Evolutionary conservation across 768 basidiomycete genomes (phyloP), one percentile per base, ranked within the genome.

Genomic region (Tulasnella sp.): DNA sequence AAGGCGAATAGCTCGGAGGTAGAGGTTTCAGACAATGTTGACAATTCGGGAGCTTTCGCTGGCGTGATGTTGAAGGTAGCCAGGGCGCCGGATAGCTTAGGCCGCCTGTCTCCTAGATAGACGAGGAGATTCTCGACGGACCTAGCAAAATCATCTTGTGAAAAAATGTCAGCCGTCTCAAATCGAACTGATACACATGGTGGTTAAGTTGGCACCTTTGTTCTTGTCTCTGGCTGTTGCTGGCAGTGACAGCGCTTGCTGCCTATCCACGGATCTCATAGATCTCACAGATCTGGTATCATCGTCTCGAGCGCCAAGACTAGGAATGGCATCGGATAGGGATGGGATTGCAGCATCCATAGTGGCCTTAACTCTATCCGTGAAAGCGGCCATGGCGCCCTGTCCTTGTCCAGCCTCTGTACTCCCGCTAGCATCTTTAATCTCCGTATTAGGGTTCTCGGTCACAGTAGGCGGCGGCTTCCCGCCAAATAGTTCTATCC

Each of bases 21-120:
- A 1, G 89, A 80, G 1, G 80, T 78, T 59, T 85, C 81, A 0
- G 88, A 89, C 1, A 96, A 76, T 0, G 80, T 79, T 0, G 85
- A 77, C 38, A 84, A 77, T 21, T 82, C 71, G 51, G 89, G 79
- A 1, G 88, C 80, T 66, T 85, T 82, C 41, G 76, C 77, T 0
- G 86, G 82, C 2, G 81, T 86, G 63, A 83, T 84, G 42, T 78
- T 71, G 38, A 93, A 78, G 3, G 79, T 74, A 42, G 80, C 78
- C 1, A 97, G 80, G 0, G 89, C 88, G 4, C 84, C 84, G 9
- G 72, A 78, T 38, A 97, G 77, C 68, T 94, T 93, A 10, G 89
- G 92, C 11, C 96, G 82, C 10, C 90, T 82, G 67, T 96, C 92
- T 1, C 90, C 82, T 5, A 98, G 80, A 69, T 92, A 98, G 10